Evolutionary conservation across 208 protist genomes (phyloP).

Genomic region (Herpetomonas muscarum): DNA sequence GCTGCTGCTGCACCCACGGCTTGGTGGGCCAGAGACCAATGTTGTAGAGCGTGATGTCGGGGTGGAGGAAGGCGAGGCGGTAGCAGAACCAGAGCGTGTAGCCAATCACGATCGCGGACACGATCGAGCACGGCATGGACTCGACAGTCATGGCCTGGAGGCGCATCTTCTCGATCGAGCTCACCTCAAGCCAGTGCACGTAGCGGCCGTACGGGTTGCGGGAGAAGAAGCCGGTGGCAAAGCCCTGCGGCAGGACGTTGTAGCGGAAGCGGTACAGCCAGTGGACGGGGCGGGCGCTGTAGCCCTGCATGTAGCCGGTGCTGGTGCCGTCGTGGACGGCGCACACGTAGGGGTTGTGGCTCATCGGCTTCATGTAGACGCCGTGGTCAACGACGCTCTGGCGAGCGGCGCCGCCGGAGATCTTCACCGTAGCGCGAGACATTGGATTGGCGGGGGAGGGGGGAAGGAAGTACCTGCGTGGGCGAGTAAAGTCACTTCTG

Average conservation of each 20-base stretch:
- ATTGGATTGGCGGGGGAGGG: too few species aligned
- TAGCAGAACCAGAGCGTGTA: slow-evolving; percentile 73
- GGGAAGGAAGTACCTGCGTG: neutral
- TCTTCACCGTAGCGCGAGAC: slow-evolving; percentile 48
- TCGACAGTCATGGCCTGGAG: slow-evolving; percentile 53
- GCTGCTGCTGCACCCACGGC: slow-evolving; percentile 79
- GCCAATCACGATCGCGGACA: slow-evolving; percentile 33
- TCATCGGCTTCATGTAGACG: slow-evolving; percentile 69
- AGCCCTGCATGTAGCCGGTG: slow-evolving; percentile 75
- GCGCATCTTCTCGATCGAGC: slow-evolving; percentile 79
- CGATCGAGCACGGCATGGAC: slow-evolving; percentile 47
- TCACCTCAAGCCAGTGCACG: slow-evolving; percentile 87
- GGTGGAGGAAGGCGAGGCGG: slow-evolving; percentile 74
- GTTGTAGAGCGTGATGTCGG: slow-evolving; percentile 85
- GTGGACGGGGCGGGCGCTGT: slow-evolving; percentile 51
- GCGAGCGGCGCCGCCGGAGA: slow-evolving; percentile 55
- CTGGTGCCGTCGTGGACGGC: slow-evolving; percentile 67
- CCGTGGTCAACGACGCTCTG: slow-evolving; percentile 71
- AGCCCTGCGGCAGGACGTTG: slow-evolving; percentile 66
- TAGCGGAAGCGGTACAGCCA: slow-evolving; percentile 87
- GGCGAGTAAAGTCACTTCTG: neutral
- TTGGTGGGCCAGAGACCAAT: slow-evolving; percentile 73
- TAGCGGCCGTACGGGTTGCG: slow-evolving; percentile 80
- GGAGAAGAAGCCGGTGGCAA: slow-evolving; percentile 68
- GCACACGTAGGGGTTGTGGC: slow-evolving; percentile 66